phyloP scores from a whole-genome alignment of 2,329 filamentous ascomycete species.

The Coniochaeta ligniaria region DNA sequence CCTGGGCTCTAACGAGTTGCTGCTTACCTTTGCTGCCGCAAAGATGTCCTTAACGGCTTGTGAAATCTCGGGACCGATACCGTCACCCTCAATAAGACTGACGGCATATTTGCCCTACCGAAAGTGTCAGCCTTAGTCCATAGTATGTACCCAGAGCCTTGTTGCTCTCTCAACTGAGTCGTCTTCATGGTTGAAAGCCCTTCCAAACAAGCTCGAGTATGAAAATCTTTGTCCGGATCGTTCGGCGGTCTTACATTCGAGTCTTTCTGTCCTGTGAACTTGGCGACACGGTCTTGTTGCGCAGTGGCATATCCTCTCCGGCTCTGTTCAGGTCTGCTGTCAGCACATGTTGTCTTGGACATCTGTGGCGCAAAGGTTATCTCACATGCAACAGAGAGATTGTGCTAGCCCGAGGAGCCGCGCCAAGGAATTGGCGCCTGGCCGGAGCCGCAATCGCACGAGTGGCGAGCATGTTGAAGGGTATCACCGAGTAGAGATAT shows the following conservation, averaged over 20 bases:
- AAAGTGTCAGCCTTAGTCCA: constrained; percentile 13
- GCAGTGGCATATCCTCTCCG: constrained; percentile 52
- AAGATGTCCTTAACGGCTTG: constrained; percentile 99
- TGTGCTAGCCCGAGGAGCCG: constrained; percentile 49
- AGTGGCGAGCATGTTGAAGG: constrained; percentile 64
- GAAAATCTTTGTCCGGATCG: neutral
- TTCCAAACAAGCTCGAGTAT: neutral
- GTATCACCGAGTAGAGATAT: neutral
- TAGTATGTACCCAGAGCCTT: neutral
- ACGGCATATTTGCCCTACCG: constrained; percentile 87
- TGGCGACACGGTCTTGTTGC: constrained; percentile 69
- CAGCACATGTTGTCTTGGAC: neutral
- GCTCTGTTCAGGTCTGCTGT: constrained; percentile 26
- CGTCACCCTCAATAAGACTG: constrained; percentile 96
- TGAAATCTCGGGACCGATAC: constrained; percentile 96
- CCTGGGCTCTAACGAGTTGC: neutral
- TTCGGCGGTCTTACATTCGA: constrained; percentile 59
- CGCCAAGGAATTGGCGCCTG: constrained; percentile 71
- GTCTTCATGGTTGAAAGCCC: constrained; percentile 11
- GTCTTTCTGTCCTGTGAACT: constrained; percentile 89
- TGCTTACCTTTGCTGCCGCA: constrained; percentile 79
- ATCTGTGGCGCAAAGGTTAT: constrained; percentile 1
- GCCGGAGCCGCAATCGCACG: constrained; percentile 70
- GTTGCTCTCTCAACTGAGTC: constrained; percentile 9
- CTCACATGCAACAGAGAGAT: constrained; percentile 51